Evolutionary conservation across 2,329 filamentous ascomycete genomes (phyloP).

Genomic region (Pseudogymnoascus sp.): DNA sequence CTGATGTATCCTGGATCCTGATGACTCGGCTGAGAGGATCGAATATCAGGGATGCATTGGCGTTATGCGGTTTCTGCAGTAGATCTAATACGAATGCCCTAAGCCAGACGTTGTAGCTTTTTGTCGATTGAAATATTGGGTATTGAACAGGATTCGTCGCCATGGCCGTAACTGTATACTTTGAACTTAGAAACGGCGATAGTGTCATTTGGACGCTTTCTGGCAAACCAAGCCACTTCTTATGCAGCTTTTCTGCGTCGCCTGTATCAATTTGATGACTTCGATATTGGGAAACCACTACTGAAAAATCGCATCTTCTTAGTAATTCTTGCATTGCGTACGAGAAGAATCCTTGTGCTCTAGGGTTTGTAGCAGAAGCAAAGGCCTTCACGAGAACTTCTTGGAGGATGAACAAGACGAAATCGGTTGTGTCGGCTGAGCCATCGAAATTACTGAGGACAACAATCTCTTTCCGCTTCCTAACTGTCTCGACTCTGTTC

Average conservation of each 20-base stretch:
- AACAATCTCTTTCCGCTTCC: constrained; percentile 74
- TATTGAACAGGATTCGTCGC: constrained; percentile 47
- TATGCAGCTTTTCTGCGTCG: constrained; percentile 53
- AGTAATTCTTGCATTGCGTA: constrained; percentile 92
- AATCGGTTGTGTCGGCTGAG: constrained; percentile 72
- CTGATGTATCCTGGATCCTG: constrained; percentile 74
- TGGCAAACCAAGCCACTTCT: constrained; percentile 71
- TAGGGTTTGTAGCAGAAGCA: constrained; percentile 78
- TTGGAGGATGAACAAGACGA: constrained; percentile 76
- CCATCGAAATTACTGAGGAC: constrained; percentile 80
- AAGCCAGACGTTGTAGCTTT: constrained; percentile 74
- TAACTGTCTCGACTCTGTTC: constrained; percentile 73
- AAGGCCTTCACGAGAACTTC: constrained; percentile 88
- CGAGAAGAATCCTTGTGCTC: constrained; percentile 81
- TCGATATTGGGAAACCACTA: constrained; percentile 28
- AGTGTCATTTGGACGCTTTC: constrained; percentile 71
- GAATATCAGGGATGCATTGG: constrained; percentile 70
- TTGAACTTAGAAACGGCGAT: constrained; percentile 81
- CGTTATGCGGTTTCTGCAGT: constrained; percentile 66
- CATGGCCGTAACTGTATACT: constrained; percentile 65
- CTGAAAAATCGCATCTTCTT: constrained; percentile 62
- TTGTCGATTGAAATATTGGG: constrained; percentile 61
- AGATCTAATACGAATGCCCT: constrained; percentile 73
- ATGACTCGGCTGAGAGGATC: constrained; percentile 75
- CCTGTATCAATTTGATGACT: constrained; percentile 34